phyloP scores from a whole-genome alignment of 1,139 yeast species.

The Casaregolazyma lundiana region DNA sequence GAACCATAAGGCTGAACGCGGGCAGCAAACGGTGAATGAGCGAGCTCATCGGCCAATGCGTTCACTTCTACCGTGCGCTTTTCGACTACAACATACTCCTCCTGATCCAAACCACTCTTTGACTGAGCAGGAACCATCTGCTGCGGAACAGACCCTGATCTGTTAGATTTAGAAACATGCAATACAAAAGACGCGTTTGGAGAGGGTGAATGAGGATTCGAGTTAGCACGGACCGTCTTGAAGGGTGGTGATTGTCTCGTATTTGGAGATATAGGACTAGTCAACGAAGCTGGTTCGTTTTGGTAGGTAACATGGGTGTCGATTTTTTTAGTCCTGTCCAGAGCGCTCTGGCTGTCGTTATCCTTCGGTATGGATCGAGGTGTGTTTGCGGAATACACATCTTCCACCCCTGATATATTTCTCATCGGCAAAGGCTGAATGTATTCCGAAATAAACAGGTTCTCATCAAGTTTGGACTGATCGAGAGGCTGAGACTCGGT shows the following conservation, averaged over 20 bases:
- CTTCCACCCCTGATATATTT: neutral
- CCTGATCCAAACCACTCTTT: slow-evolving; percentile 12
- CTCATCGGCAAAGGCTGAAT: slow-evolving; percentile 28
- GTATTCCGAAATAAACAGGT: slow-evolving; percentile 80
- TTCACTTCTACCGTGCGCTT: slow-evolving; percentile 92
- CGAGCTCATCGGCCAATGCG: slow-evolving; percentile 89
- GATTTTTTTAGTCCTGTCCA: neutral
- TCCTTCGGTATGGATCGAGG: neutral
- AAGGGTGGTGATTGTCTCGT: neutral
- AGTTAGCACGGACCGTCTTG: slow-evolving; percentile 1
- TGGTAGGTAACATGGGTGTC: neutral
- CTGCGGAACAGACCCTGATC: neutral
- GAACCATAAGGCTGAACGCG: neutral
- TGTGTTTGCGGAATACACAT: too few species aligned
- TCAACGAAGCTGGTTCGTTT: neutral
- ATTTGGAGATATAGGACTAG: slow-evolving; percentile 2
- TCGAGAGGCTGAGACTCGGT: slow-evolving; percentile 56
- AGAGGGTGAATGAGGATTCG: slow-evolving; percentile 22
- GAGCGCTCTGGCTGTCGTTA: neutral
- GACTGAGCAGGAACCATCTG: neutral
- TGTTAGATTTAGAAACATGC: slow-evolving; percentile 9
- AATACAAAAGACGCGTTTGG: slow-evolving; percentile 26
- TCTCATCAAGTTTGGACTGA: slow-evolving; percentile 66
- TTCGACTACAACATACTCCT: slow-evolving; percentile 89
- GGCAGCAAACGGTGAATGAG: slow-evolving; percentile 23